Percentiles rank a stretch among this genome's conserved stretches.
These are phyloP conservation scores for Candida sanyiensis DNA, from an alignment of 805 yeast species.

Conservation along the genomic window DNA sequence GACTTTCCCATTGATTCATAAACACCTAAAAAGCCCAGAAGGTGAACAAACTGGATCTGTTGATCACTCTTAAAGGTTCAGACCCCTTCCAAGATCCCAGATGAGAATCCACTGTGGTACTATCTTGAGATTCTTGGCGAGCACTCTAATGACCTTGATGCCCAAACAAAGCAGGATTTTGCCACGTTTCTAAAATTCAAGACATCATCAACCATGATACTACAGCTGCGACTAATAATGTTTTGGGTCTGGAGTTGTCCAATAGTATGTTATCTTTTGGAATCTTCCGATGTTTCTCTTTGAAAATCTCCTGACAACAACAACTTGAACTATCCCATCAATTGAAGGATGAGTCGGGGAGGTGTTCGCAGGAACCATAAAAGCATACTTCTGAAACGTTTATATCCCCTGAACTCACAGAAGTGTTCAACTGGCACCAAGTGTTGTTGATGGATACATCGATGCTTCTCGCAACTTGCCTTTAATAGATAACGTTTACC, in stretches of 20 bases:
- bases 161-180: neutral
- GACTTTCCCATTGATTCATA: neutral
- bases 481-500: too few species aligned
- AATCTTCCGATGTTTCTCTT: too few species aligned
- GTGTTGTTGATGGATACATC: neutral
- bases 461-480: neutral
- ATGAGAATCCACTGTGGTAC: neutral
- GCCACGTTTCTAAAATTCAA: too few species aligned
- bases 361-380: neutral
- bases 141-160: neutral
- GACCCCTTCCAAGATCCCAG: too few species aligned
- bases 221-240: too few species aligned
- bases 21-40: neutral
- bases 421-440: neutral
- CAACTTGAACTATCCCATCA: too few species aligned
- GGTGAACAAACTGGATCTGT: neutral
- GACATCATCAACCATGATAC: too few species aligned
- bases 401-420: neutral
- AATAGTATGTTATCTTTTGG: too few species aligned
- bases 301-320: too few species aligned
- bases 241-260: too few species aligned
- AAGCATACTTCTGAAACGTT: neutral
- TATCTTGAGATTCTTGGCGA: neutral
- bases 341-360: neutral
- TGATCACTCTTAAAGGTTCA: neutral